Evolutionary conservation across 169 alveolate genomes (phyloP).

Genomic region (Babesia microti): DNA sequence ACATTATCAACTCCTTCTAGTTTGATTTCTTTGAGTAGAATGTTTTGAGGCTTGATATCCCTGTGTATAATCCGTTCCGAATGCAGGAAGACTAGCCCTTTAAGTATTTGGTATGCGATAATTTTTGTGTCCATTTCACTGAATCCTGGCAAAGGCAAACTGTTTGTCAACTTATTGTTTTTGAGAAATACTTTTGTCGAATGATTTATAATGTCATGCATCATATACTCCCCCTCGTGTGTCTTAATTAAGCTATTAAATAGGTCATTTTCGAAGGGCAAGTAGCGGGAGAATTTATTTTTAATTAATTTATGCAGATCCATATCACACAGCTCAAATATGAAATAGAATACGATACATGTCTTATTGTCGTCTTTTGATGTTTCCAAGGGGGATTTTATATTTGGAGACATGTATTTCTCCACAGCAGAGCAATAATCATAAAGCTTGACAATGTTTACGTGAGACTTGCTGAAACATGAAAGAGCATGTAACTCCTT

Average conservation of each 20-base stretch:
- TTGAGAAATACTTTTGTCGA: conserved; percentile 29
- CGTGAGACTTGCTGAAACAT: conserved; percentile 40
- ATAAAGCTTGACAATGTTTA: conserved; percentile 34
- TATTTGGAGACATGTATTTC: conserved; percentile 4
- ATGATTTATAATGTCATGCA: conserved; percentile 34
- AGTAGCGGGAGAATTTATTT: conserved; percentile 14
- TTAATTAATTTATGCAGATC: conserved; percentile 35
- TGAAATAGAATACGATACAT: conserved; percentile 34
- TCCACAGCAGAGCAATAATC: conserved; percentile 51
- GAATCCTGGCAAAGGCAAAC: conserved; percentile 52
- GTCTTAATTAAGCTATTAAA: conserved; percentile 10
- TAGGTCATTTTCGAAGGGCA: conserved; percentile 31
- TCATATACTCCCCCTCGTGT: conserved; percentile 19
- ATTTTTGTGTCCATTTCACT: conserved; percentile 56
- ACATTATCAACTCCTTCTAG: too few relatives aligned
- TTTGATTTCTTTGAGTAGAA: conserved; percentile 48
- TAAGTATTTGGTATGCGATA: conserved; percentile 55
- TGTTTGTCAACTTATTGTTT: conserved; percentile 9
- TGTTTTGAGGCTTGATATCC: conserved; percentile 65
- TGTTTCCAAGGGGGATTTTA: neutral
- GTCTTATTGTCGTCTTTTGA: conserved; percentile 8
- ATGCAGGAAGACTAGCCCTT: conserved; percentile 53
- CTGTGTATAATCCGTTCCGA: conserved; percentile 57
- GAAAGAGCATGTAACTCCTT: conserved; percentile 47
- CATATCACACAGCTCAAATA: conserved; percentile 49